These are phyloP conservation scores for Zizania palustris DNA, from an alignment of 202 grass and related monocot species.

Conservation along the genomic window DNA sequence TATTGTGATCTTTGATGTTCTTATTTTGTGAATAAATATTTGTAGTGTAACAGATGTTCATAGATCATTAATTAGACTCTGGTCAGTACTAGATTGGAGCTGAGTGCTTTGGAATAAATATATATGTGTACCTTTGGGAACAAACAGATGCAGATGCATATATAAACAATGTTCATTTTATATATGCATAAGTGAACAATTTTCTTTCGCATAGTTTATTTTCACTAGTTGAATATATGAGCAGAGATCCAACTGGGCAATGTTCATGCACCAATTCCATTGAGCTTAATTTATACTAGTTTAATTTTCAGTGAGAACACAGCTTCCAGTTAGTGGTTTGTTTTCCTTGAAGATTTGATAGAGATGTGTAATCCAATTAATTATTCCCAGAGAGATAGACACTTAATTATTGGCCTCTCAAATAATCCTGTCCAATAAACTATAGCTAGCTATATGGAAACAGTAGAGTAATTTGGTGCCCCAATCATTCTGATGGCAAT, in stretches of 20 bases:
- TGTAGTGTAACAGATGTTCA: background rate
- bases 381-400: slow-evolving; percentile 5
- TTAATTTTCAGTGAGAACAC: background rate
- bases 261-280: slow-evolving; percentile 12
- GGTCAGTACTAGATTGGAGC: background rate
- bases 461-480: slow-evolving; percentile 29
- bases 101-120: background rate
- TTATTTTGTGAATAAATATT: background rate
- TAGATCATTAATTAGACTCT: background rate
- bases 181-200: background rate
- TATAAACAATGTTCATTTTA: background rate
- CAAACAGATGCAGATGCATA: no score
- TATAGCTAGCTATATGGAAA: background rate
- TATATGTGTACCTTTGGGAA: background rate
- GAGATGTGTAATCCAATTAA: slow-evolving; percentile 44
- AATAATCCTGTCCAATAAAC: background rate
- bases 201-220: background rate
- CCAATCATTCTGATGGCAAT: background rate
- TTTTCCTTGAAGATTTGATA: slow-evolving; percentile 35
- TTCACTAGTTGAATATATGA: background rate
- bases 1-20: background rate
- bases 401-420: background rate
- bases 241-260: slow-evolving; percentile 7
- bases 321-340: slow-evolving; percentile 32
- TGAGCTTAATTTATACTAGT: background rate